Base-by-base conservation (phyloP, 805 yeast species). In the Lachancea nothofagi region DNA sequence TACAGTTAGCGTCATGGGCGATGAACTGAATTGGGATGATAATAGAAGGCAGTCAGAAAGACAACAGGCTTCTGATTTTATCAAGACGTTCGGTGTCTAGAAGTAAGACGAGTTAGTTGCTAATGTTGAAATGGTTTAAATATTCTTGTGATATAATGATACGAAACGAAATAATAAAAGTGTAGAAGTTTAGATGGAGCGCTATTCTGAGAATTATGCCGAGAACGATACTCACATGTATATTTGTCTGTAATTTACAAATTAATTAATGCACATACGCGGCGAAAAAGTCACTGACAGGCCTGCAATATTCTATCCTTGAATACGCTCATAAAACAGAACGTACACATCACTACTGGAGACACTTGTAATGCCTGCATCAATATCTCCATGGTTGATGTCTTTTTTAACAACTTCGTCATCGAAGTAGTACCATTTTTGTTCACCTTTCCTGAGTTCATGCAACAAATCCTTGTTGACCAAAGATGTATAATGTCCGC, bases 1-100 rank as follows among this genome's bases (percentile, higher is more conserved):
- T 46, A 95, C 90, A 27, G 88, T 84, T 37, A 83, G 83, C 51
- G 73, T 86, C 48, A 83, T 89, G 93, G 88, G 79, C 50, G 70
- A 75, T 38, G 93, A 84, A 62, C 71, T 83, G 46, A 66, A 74
- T 34, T 89, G 97, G 97, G 69, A 69, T 31, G 70, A 65, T 12
- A 72, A 79, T 44, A 77, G 79, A 60, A 67, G 71, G 38, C 61
- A 67, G 48, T 75, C 80, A 67, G 70, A 64, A 63, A 47, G 53
- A 42, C 52, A 49, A 33, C 72, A 72, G 41, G 74, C 88, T 25
- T 66, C 59, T 31, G 73, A 71, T 25, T 80, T 71, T 60, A 77
- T 83, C 53, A 75, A 78, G 45, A 71, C 78, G 36, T 78, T 79
- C 75, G 85, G 85, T 36, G 51, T 69, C 15, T 57, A 43, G 46